Evolutionary conservation across 306 rosid genomes (phyloP).

Genomic region (Citrullus colocynthis): DNA sequence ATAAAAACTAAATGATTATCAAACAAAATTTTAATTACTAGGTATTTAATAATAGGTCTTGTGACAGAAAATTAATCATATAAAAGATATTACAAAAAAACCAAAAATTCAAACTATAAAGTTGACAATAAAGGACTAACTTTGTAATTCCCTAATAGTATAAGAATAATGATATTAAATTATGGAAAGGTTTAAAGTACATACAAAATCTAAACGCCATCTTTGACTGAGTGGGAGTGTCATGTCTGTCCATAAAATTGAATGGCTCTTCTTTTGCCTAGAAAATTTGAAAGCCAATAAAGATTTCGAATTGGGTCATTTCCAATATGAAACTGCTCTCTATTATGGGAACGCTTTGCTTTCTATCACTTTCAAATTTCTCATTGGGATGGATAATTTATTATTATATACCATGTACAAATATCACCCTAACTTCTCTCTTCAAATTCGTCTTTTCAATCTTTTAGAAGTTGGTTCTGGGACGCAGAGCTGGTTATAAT

Average conservation of each 20-base stretch:
- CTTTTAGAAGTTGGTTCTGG: too few species aligned
- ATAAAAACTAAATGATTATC: too few species aligned
- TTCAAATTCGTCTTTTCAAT: neutral
- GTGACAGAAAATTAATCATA: too few species aligned
- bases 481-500: too few species aligned
- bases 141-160: neutral
- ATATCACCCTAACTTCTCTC: neutral
- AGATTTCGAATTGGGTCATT: neutral
- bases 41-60: too few species aligned
- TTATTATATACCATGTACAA: neutral
- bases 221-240: slow-evolving; percentile 1
- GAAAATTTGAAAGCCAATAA: neutral
- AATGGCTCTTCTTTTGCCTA: neutral
- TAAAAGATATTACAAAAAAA: too few species aligned
- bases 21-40: too few species aligned
- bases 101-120: neutral
- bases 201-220: neutral
- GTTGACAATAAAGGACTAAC: neutral
- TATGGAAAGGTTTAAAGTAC: neutral
- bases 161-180: neutral
- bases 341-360: neutral
- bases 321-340: neutral
- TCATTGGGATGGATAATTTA: neutral
- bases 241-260: neutral
- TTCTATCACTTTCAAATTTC: neutral